phyloP scores from a whole-genome alignment of 2,329 filamentous ascomycete genomes.

The Fusarium oligoseptatum region DNA sequence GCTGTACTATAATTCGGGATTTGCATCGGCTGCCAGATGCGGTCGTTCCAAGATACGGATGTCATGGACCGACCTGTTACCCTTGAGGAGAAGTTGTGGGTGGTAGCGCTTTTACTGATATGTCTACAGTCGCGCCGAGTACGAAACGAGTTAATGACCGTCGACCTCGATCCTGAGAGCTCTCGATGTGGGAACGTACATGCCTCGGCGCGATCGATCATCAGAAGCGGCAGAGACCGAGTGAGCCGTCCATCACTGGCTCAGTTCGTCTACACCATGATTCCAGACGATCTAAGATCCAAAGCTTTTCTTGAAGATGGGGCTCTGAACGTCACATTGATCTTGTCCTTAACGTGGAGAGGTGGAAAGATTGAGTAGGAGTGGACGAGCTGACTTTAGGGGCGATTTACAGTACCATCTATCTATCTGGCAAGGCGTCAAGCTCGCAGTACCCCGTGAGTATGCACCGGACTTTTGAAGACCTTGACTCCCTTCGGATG shows the following conservation, averaged over 20 bases:
- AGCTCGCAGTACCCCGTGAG: neutral
- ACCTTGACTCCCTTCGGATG: neutral
- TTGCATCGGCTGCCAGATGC: neutral
- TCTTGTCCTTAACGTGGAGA: neutral
- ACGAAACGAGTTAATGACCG: neutral
- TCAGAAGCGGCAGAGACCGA: neutral
- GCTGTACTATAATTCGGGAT: slow-evolving; percentile 14
- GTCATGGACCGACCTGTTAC: neutral
- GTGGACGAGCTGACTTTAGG: neutral
- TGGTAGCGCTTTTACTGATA: neutral
- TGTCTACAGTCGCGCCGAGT: neutral
- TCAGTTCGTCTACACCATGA: neutral
- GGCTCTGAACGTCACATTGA: neutral
- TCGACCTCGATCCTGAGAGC: neutral
- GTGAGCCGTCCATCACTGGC: neutral
- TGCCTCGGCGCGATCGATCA: neutral
- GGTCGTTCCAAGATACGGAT: neutral
- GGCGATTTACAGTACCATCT: neutral
- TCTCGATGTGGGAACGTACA: neutral
- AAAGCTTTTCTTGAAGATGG: neutral
- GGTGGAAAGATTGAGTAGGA: neutral
- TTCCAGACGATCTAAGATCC: neutral
- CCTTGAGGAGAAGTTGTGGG: neutral
- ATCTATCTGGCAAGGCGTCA: neutral
- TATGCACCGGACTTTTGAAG: neutral